phyloP scores from a whole-genome alignment of 2,329 filamentous ascomycete genomes.

The Penicillium sclerotiorum region DNA sequence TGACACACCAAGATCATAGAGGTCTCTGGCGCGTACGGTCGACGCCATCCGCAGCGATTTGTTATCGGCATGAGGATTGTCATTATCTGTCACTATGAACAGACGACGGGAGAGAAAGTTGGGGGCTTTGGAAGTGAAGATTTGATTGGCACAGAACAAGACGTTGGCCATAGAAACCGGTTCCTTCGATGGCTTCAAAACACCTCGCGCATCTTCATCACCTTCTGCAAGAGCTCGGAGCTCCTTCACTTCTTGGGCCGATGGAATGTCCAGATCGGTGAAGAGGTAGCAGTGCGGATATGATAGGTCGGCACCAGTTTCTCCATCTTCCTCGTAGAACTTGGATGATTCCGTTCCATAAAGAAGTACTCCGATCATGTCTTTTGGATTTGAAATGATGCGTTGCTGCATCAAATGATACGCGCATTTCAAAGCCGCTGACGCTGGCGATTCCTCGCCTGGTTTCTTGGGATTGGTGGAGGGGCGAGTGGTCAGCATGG shows the following conservation, averaged over 20 bases:
- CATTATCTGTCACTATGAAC: constrained; percentile 96
- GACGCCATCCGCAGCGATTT: constrained; percentile 75
- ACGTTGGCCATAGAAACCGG: constrained; percentile 81
- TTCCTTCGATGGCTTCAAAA: constrained; percentile 71
- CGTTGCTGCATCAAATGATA: constrained; percentile 97
- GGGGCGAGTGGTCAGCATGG: constrained; percentile 75
- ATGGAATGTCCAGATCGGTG: constrained; percentile 82
- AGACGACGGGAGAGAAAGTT: constrained; percentile 90
- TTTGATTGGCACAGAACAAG: constrained; percentile 91
- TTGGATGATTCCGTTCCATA: constrained; percentile 88
- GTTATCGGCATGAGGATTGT: constrained; percentile 75
- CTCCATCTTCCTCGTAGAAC: constrained; percentile 68
- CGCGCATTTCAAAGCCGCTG: constrained; percentile 88
- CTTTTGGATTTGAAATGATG: constrained; percentile 93
- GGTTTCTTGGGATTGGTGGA: constrained; percentile 71
- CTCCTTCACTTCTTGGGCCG: constrained; percentile 80
- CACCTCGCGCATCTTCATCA: constrained; percentile 68
- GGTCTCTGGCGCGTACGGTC: constrained; percentile 84
- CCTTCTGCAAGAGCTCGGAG: constrained; percentile 77
- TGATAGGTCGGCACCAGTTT: constrained; percentile 58
- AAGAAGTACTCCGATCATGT: constrained; percentile 94
- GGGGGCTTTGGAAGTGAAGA: constrained; percentile 91
- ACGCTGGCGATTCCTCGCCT: constrained; percentile 74
- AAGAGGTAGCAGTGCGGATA: constrained; percentile 94
- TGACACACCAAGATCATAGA: constrained; percentile 88